Evolutionary conservation across 352 stramenopile genomes (phyloP).

Genomic region (Globisporangium abappressorium): DNA sequence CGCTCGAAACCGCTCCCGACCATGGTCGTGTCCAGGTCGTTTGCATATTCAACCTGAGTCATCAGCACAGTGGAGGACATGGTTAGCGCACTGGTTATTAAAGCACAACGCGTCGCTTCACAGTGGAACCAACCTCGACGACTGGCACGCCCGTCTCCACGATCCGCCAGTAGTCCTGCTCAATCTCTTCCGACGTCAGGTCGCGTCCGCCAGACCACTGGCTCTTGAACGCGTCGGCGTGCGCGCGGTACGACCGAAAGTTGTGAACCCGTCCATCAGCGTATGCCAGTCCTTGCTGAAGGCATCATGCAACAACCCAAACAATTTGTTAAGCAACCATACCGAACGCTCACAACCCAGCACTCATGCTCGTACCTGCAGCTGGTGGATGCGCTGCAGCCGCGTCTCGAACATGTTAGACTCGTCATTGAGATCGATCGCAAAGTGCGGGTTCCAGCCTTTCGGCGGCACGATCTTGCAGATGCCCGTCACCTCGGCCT

Average conservation of each 20-base stretch:
- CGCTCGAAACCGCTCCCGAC: constrained; percentile 83
- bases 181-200: constrained; percentile 65
- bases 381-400: constrained; percentile 90
- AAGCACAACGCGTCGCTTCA: neutral
- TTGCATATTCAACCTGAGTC: constrained; percentile 85
- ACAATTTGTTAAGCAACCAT: neutral
- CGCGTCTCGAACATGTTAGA: constrained; percentile 88
- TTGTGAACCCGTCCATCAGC: constrained; percentile 38
- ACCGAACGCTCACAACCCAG: neutral
- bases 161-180: constrained; percentile 88
- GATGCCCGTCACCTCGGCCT: constrained; percentile 85
- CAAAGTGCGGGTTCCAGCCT: constrained; percentile 89
- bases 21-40: constrained; percentile 80
- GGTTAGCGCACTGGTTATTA: neutral
- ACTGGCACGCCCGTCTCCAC: constrained; percentile 53
- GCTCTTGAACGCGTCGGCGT: constrained; percentile 50
- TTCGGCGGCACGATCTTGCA: constrained; percentile 97
- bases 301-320: neutral
- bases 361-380: constrained; percentile 27
- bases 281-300: constrained; percentile 65
- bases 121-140: constrained; percentile 21
- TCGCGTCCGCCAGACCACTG: constrained; percentile 47
- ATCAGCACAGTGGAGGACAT: neutral
- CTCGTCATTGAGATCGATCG: constrained; percentile 61
- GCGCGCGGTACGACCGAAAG: constrained; percentile 58